Conservation (phyloP, 441 rosid genomes). For the Macaranga tanarius region DNA sequence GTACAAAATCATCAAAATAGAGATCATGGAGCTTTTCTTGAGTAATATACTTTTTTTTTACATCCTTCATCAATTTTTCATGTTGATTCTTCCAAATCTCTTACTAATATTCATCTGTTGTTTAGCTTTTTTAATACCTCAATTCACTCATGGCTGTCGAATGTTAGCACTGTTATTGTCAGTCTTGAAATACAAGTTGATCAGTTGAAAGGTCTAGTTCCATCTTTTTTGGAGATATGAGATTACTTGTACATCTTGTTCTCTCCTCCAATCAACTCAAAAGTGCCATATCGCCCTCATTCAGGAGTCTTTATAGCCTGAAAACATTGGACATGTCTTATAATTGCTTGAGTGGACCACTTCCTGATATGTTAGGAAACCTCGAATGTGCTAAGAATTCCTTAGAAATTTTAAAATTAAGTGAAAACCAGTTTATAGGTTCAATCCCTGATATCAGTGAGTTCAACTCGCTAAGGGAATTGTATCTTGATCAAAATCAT, state of each 20-base stretch:
- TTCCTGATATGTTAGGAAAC: not conserved
- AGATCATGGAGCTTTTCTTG: too few relatives aligned
- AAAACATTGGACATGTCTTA: not conserved
- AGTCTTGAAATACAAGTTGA: not conserved
- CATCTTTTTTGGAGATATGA: slow-evolving; percentile 13
- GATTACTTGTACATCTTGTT: slow-evolving; percentile 3
- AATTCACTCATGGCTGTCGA: slow-evolving; percentile 1
- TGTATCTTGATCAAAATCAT: not conserved
- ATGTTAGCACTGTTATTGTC: slow-evolving; percentile 6
- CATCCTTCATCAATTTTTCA: slow-evolving; percentile 14
- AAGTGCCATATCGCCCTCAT: not conserved
- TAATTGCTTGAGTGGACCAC: not conserved
- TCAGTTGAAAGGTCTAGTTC: slow-evolving; percentile 18
- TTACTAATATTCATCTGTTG: not conserved
- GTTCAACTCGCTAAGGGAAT: not conserved
- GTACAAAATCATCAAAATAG: too few relatives aligned
- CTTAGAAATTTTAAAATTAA: not conserved
- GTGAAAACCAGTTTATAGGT: not conserved
- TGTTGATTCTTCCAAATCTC: slow-evolving; percentile 17
- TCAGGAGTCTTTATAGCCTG: slow-evolving; percentile 5
- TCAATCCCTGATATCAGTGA: slow-evolving; percentile 4
- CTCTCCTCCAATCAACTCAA: slow-evolving; percentile 11
- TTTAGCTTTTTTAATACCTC: not conserved
- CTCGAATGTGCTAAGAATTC: not conserved
- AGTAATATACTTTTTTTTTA: too few relatives aligned